Percentiles rank a stretch among this genome's conserved stretches.
phyloP scores from a whole-genome alignment of 2,329 filamentous ascomycete species.

The Karstenula rhodostoma region DNA sequence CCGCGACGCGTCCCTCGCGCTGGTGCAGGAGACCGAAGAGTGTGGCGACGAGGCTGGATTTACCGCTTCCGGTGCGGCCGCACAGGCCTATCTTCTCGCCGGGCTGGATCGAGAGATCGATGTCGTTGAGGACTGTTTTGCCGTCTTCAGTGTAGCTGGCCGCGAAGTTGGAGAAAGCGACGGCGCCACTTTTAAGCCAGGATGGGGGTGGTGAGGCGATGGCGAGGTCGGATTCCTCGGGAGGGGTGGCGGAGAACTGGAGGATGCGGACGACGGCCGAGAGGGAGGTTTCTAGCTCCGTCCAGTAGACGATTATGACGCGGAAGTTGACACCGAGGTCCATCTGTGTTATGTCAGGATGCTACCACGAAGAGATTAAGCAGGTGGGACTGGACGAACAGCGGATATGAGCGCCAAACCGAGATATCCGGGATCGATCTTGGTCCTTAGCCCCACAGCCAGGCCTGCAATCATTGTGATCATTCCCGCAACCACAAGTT shows the following conservation, averaged over 20 bases:
- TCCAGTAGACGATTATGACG: slow-evolving; percentile 79
- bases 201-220: slow-evolving; percentile 56
- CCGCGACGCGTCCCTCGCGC: slow-evolving; percentile 49
- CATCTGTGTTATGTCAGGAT: slow-evolving; percentile 91
- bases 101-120: slow-evolving; percentile 52
- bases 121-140: slow-evolving; percentile 47
- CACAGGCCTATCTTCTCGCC: slow-evolving; percentile 53
- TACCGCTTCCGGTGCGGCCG: slow-evolving; percentile 59
- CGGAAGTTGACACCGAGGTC: slow-evolving; percentile 91
- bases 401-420: slow-evolving; percentile 89
- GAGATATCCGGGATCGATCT: slow-evolving; percentile 75
- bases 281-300: slow-evolving; percentile 87
- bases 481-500: slow-evolving; percentile 90
- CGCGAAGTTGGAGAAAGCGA: slow-evolving; percentile 48
- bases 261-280: slow-evolving; percentile 89
- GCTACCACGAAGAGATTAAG: slow-evolving; percentile 80
- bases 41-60: slow-evolving; percentile 52
- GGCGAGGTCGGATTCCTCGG: slow-evolving; percentile 88
- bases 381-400: slow-evolving; percentile 75
- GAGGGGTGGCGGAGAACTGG: slow-evolving; percentile 89
- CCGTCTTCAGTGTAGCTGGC: slow-evolving; percentile 43
- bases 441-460: slow-evolving; percentile 76
- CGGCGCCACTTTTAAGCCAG: slow-evolving; percentile 51
- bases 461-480: slow-evolving; percentile 84
- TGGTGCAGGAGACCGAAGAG: slow-evolving; percentile 53